Base-by-base conservation (phyloP, 225 moss, liverwort and hornwort species). In the Pseudisothecium myosuroides region DNA sequence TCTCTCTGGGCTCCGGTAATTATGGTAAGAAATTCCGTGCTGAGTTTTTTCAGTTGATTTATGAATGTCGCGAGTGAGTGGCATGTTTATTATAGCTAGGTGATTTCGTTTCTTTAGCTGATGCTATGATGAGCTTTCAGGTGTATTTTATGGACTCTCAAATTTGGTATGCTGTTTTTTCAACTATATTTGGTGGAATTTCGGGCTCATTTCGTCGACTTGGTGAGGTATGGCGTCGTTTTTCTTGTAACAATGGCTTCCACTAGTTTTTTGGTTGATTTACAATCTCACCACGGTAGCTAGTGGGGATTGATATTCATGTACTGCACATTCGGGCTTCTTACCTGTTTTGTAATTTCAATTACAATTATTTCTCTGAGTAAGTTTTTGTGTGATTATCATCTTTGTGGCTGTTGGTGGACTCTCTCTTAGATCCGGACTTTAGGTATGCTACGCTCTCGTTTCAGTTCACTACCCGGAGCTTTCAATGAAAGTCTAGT, bases 61-160 rank as follows among this genome's bases (percentile, higher is more conserved):
- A 18, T 26, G 14, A 72, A 22, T 45, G 7, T 52, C 67, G n/a
- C 34, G 36, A 69, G 24, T 13, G 32, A 66, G 43, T 83, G 68
- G 26, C 47, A n/a, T 29, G n/a, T 54, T 52, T 61, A 32, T 34
- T 37, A 58, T 19, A 24, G 31, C 63, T 80, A 37, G 47, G 62
- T 39, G 16, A 17, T 29, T 83, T 87, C 2, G 17, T 13, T 49
- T 69, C 20, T 14, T 56, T 24, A 17, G 23, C 59, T 86, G 86
- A 86, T 85, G 81, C 47, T 58, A 65, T 58, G n/a, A 47, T 21
- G 39, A 36, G 17, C n/a, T 63, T 88, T 58, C 95, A 99, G 98
- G 96, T 99, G 43, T 99, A 99, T 87, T 97, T 99, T 76, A 96
- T 99, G 99, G 99, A 99, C 80, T 96, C 94, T 81, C 99, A 99